Base-by-base conservation (phyloP, 2,329 filamentous ascomycete genomes). In the Lachnellula cervina region DNA sequence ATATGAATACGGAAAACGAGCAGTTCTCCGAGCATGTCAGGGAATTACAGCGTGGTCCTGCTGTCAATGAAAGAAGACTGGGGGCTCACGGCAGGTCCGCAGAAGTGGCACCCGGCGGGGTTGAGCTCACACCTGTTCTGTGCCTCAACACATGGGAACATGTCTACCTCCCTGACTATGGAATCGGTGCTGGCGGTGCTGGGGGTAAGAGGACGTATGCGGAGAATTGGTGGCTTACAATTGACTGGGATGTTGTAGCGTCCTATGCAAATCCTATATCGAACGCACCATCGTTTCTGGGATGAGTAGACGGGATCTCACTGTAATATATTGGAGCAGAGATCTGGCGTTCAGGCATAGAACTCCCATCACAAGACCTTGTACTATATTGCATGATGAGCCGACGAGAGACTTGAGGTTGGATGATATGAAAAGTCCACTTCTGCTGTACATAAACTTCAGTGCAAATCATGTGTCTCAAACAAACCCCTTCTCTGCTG, bases 91-190 rank as follows among this genome's bases (percentile, higher is more conserved):
- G 66, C 28, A 58, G 62, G 34, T 58, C 37, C 14, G 37, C 9
- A 9, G 23, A 21, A 48, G 61, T 35, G 66, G 61, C 44, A 63
- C 84, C 87, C 1, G 88, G 87, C 40, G 86, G 86, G 56, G 80
- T 83, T 61, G 80, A 87, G 49, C 72, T 92, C 35, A 78, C 84
- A 55, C 92, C 93, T 13, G 78, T 97, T 58, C 76, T 99, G 65
- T 97, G 93, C 70, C 81, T 97, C 57, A 97, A 91, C 75, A 96
- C 91, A 5, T 99, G 94, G 94, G 87, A 97, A 77, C 94, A 97
- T 74, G 86, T 88, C 8, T 99, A 89, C 83, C 75, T 97, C 71
- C 81, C 82, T 54, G 91, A 97, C 71, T 97, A 89, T 72, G 82
- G 82, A 51, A 69, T 84, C 32, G 77, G 78, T 9, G 71, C 71